These are phyloP conservation scores for Coprinopsis cinerea DNA, from an alignment of 768 basidiomycete genomes.

Conservation along the genomic window DNA sequence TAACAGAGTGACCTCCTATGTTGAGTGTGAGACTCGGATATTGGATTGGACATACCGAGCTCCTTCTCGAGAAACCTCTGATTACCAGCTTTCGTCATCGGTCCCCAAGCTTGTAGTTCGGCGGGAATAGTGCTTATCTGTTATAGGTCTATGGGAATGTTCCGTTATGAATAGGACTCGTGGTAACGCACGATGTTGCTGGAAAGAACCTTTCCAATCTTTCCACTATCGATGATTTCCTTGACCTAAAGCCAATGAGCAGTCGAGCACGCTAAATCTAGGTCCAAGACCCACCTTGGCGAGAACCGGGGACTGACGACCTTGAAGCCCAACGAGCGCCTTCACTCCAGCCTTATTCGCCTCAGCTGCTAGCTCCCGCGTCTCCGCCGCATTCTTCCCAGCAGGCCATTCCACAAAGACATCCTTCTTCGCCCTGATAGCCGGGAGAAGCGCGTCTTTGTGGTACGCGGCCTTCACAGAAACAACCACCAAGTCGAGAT, in stretches of 20 bases:
- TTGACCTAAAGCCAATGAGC: conserved; percentile 15
- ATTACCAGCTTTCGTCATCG: no score
- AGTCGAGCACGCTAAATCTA: neutral
- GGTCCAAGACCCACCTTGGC: conserved; percentile 20
- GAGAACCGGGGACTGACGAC: conserved; percentile 18
- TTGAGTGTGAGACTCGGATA: neutral
- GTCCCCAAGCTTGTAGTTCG: neutral
- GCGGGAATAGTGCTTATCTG: conserved; percentile 1
- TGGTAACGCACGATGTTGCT: neutral
- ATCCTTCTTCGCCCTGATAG: conserved; percentile 29
- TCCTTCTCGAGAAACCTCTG: no score
- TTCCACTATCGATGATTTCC: conserved; percentile 22
- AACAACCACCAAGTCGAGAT: conserved; percentile 32
- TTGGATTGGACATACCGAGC: no score
- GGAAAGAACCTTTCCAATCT: conserved; percentile 25
- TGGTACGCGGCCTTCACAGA: conserved; percentile 25
- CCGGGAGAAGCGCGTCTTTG: conserved; percentile 20
- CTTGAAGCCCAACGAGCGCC: conserved; percentile 28
- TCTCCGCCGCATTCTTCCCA: conserved; percentile 24
- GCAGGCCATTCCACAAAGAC: conserved; percentile 36
- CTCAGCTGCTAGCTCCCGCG: conserved; percentile 24
- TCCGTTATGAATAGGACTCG: neutral
- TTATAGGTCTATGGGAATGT: neutral
- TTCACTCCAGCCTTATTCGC: conserved; percentile 22
- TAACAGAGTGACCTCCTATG: neutral